Percentiles rank a stretch among this genome's conserved stretches.
Evolutionary conservation across 148 eudicot genomes (phyloP).

Genomic region (Fagopyrum esculentum): DNA sequence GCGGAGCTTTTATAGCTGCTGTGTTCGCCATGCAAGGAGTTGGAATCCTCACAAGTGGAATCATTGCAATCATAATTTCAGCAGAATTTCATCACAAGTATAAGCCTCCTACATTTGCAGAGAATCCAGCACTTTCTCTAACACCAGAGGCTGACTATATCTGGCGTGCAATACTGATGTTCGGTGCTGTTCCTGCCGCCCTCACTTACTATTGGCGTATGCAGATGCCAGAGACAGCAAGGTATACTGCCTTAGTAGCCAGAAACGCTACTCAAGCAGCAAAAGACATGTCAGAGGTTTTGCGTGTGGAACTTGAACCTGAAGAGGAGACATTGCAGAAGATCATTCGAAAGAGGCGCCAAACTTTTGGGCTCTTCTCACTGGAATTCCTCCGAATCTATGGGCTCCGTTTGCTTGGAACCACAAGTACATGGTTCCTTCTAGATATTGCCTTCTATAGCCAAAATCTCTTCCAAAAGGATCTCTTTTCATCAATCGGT

Average conservation of each 20-base stretch:
- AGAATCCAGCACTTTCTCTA: not conserved
- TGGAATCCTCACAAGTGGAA: constrained; percentile 56
- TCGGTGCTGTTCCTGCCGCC: constrained; percentile 20
- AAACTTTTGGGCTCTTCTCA: constrained; percentile 42
- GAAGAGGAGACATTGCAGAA: constrained; percentile 5
- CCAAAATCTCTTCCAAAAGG: constrained; percentile 68
- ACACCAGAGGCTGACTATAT: constrained; percentile 22
- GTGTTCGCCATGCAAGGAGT: constrained; percentile 82
- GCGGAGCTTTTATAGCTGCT: constrained; percentile 63
- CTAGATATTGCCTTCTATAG: constrained; percentile 72
- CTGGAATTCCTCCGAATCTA: constrained; percentile 38
- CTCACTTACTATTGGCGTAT: constrained; percentile 25
- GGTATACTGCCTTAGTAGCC: constrained; percentile 31
- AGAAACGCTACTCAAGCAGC: constrained; percentile 57
- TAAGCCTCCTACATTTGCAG: constrained; percentile 3
- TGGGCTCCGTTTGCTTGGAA: constrained; percentile 53
- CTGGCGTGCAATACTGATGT: constrained; percentile 20
- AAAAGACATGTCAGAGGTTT: constrained; percentile 5
- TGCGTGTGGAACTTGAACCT: not conserved
- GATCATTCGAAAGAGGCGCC: not conserved
- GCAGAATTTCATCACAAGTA: constrained; percentile 20
- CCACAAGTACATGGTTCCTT: constrained; percentile 57
- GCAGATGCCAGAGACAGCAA: constrained; percentile 28
- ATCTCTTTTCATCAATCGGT: constrained; percentile 41
- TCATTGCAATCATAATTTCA: constrained; percentile 41